These are phyloP conservation scores for Nyssa sinensis DNA, from an alignment of 148 eudicot species.

Conservation along the genomic window DNA sequence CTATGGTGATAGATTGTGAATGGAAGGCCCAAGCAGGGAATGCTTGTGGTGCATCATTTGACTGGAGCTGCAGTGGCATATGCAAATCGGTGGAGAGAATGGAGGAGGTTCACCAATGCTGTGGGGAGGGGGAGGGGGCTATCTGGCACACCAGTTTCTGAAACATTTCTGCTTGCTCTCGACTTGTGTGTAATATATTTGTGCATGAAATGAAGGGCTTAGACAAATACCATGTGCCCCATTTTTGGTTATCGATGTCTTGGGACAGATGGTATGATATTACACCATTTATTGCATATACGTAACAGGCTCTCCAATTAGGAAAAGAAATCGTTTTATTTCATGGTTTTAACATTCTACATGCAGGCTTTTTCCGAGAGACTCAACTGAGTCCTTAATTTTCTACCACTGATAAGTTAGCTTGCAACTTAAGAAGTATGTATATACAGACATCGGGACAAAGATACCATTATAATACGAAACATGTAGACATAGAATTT, in stretches of 20 bases:
- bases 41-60: conserved; percentile 68
- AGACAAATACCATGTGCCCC: conserved; percentile 10
- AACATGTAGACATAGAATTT: too few species aligned
- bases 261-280: background rate
- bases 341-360: too few species aligned
- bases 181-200: background rate
- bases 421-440: too few species aligned
- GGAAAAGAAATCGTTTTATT: background rate
- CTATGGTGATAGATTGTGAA: conserved; percentile 51
- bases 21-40: conserved; percentile 69
- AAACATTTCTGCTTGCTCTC: conserved; percentile 16
- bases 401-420: too few species aligned
- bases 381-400: too few species aligned
- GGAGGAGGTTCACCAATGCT: conserved; percentile 56
- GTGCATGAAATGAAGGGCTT: conserved; percentile 2
- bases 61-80: conserved; percentile 78
- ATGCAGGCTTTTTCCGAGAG: too few species aligned
- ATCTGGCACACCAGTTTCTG: conserved; percentile 49
- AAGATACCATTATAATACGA: too few species aligned
- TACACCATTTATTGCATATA: conserved; percentile 3
- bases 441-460: too few species aligned
- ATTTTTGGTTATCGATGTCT: conserved; percentile 13
- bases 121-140: conserved; percentile 67
- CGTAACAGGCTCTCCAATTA: background rate
- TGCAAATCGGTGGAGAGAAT: conserved; percentile 65